Evolutionary conservation across 345 rosid species (phyloP).

Genomic region (Barbarea vulgaris): DNA sequence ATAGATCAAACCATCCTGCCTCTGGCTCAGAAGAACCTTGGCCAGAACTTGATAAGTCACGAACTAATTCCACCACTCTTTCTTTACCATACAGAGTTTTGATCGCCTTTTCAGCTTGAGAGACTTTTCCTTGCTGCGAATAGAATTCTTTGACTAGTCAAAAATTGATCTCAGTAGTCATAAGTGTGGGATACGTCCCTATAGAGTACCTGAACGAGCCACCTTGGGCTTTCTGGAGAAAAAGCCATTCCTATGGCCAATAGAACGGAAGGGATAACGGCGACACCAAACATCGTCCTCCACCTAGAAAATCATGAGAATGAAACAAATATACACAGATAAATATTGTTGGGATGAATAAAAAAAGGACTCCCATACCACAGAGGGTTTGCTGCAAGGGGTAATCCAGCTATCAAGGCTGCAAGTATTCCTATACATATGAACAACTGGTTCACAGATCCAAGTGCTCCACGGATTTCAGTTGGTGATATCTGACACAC

Average conservation of each 20-base stretch:
- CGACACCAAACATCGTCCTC: slow-evolving; percentile 94
- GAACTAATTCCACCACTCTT: slow-evolving; percentile 83
- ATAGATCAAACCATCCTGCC: slow-evolving; percentile 97
- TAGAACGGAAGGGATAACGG: slow-evolving; percentile 81
- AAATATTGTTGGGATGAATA: not conserved
- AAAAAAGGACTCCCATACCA: slow-evolving; percentile 53
- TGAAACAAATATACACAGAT: not conserved
- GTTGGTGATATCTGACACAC: slow-evolving; percentile 87
- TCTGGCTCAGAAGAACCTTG: slow-evolving; percentile 88
- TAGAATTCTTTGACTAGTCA: slow-evolving; percentile 18
- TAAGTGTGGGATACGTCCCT: slow-evolving; percentile 9
- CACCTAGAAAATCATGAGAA: slow-evolving; percentile 61
- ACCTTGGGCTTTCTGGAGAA: slow-evolving; percentile 99
- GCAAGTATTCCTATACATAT: slow-evolving; percentile 95
- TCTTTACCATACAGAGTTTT: slow-evolving; percentile 89
- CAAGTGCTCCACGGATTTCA: slow-evolving; percentile 96
- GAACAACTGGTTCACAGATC: slow-evolving; percentile 94
- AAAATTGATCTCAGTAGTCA: not conserved
- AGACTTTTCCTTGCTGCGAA: slow-evolving; percentile 80
- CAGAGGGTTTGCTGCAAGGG: slow-evolving; percentile 81
- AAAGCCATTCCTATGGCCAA: slow-evolving; percentile 86
- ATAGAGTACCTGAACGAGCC: slow-evolving; percentile 88
- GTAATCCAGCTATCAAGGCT: slow-evolving; percentile 96
- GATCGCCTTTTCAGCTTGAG: slow-evolving; percentile 81
- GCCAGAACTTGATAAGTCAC: slow-evolving; percentile 60